Conservation (phyloP, 2,329 filamentous ascomycete genomes). For the Penicillium sp. region DNA sequence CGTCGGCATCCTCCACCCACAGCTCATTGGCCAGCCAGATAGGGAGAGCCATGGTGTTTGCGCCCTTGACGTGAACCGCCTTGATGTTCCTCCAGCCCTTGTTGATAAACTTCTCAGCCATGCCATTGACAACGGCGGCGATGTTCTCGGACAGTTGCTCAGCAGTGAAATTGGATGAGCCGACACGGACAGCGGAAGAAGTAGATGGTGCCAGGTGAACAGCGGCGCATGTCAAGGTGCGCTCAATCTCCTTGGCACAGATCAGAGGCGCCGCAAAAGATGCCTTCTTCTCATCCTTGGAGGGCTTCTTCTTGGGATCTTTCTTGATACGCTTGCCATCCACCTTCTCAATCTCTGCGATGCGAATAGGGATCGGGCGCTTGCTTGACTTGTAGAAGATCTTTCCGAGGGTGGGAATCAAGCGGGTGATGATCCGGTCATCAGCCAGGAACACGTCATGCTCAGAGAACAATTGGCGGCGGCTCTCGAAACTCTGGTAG, state of each 20-base stretch:
- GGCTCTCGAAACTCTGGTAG: conserved; percentile 85
- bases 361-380: conserved; percentile 78
- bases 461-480: conserved; percentile 78
- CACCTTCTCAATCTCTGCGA: conserved; percentile 65
- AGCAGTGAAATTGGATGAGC: conserved; percentile 70
- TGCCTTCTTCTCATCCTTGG: conserved; percentile 46
- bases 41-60: conserved; percentile 84
- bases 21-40: conserved; percentile 92
- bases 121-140: conserved; percentile 65
- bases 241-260: conserved; percentile 78
- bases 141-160: conserved; percentile 81
- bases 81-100: conserved; percentile 87
- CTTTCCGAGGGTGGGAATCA: conserved; percentile 83
- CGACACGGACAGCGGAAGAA: conserved; percentile 79
- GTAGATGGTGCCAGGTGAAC: conserved; percentile 77
- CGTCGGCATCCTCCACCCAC: conserved; percentile 77
- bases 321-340: conserved; percentile 62
- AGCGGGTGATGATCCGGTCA: conserved; percentile 71
- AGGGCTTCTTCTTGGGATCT: conserved; percentile 50
- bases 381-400: conserved; percentile 89
- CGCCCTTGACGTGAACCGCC: conserved; percentile 85
- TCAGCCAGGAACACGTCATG: conserved; percentile 95
- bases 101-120: conserved; percentile 79
- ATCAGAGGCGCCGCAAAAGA: conserved; percentile 61
- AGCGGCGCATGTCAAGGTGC: conserved; percentile 73